Evolutionary conservation across 345 rosid genomes (phyloP).

Genomic region (Salix purpurea): DNA sequence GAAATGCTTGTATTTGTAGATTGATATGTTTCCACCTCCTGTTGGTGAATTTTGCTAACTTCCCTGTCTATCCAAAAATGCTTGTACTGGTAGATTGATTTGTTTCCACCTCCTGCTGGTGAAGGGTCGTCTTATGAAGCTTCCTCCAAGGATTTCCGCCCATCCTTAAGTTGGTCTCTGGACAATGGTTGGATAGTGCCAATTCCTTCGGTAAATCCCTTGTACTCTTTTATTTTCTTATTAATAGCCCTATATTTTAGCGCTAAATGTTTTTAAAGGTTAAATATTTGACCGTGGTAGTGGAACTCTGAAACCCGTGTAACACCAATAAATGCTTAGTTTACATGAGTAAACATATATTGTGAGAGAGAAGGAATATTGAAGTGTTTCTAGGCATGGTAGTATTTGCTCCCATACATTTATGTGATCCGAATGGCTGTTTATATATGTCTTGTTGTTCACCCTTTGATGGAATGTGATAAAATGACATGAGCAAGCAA

Average conservation of each 20-base stretch:
- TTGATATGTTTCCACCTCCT: slow-evolving; percentile 51
- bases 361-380: too few relatives aligned
- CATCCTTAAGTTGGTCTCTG: slow-evolving; percentile 58
- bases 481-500: not conserved
- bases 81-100: slow-evolving; percentile 35
- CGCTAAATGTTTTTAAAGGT: not conserved
- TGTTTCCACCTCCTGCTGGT: slow-evolving; percentile 52
- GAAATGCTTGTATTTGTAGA: slow-evolving; percentile 19
- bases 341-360: too few relatives aligned
- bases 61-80: not conserved
- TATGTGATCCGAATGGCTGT: too few relatives aligned
- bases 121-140: slow-evolving; percentile 49
- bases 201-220: slow-evolving; percentile 17
- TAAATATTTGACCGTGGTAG: not conserved
- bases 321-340: too few relatives aligned
- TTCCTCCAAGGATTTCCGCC: slow-evolving; percentile 44
- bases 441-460: not conserved
- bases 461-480: not conserved
- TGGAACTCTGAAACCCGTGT: too few relatives aligned
- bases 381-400: too few relatives aligned
- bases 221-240: not conserved
- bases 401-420: not conserved
- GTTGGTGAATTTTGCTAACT: slow-evolving; percentile 36
- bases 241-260: slow-evolving; percentile 5
- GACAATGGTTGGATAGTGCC: slow-evolving; percentile 51